Base-by-base conservation (phyloP, 2,329 filamentous ascomycete genomes). In the Clarireedia paspali region DNA sequence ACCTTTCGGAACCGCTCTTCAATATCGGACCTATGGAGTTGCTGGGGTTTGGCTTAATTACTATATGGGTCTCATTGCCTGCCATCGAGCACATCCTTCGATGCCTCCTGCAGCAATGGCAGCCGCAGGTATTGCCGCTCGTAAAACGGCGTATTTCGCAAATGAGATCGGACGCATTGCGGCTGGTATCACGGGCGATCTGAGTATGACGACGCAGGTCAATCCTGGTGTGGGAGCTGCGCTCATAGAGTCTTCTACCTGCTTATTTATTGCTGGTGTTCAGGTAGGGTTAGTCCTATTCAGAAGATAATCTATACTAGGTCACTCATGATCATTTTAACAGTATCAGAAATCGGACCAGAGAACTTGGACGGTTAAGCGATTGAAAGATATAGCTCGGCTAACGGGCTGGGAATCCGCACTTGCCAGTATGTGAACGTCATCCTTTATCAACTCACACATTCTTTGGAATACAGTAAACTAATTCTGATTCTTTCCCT, bases 81-180 rank as follows among this genome's bases (percentile, higher is more conserved):
- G 94, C n/a, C 77, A 92, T 57, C 81, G 94, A 36, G 79, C 85
- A 1, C 91, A 96, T 63, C 94, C 94, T 0, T 82, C 81, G 24
- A 96, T 96, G 91, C 92, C 91, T 0, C 90, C 92, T 0, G 85
- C 91, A 7, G 88, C 91, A 38, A 50, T 95, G 82, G 82, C 91
- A 64, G 91, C 94, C 2, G 90, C 90, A 0, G 87, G 86, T 6
- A 78, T 95, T 60, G 84, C 88, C 9, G 89, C 90, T 0, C 75
- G 75, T 14, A 81, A 87, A 50, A 96, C 92, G 0, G 81, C 78
- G 3, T 74, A 74, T 0, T 88, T 83, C 70, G 88, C 91, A 1
- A 84, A 84, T 59, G 79, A 85, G 60, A 83, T 96, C 57, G 91
- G 90, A 6, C 83, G 87, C 23, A 92, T 97, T 55, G 81, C 84